These are phyloP conservation scores for Perkinsela sp. DNA, from an alignment of 208 protist species.

Conservation along the genomic window DNA sequence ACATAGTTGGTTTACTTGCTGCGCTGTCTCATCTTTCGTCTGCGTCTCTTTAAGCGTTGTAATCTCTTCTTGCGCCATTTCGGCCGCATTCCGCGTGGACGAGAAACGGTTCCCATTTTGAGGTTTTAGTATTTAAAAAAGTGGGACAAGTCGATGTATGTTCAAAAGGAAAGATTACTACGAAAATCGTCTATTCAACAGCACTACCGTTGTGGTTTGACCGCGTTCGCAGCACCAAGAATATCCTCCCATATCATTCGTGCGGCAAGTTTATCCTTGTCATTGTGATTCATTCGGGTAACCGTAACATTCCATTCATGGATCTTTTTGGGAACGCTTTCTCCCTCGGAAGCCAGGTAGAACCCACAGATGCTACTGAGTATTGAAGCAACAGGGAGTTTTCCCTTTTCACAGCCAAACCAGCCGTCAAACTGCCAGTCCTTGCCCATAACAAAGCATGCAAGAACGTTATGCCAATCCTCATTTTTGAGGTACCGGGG, in stretches of 20 bases:
- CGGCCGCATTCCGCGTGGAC: slow-evolving; percentile 49
- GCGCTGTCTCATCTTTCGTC: slow-evolving; percentile 54
- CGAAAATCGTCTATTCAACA: no score
- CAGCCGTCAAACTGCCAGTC: not conserved
- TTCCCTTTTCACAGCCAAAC: not conserved
- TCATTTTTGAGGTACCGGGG: not conserved
- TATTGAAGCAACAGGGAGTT: not conserved
- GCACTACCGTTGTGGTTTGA: not conserved
- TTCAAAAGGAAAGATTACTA: no score
- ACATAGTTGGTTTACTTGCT: slow-evolving; percentile 68
- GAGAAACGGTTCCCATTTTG: slow-evolving; percentile 21
- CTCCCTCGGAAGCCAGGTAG: not conserved
- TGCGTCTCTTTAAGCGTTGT: slow-evolving; percentile 56
- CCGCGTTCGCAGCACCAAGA: not conserved
- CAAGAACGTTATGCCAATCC: not conserved
- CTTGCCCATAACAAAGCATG: not conserved
- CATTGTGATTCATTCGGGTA: not conserved
- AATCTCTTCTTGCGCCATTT: slow-evolving; percentile 72
- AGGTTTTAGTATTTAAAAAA: no score
- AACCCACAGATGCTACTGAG: not conserved
- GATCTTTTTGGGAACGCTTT: not conserved
- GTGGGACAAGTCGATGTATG: no score
- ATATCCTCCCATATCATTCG: not conserved
- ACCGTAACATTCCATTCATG: not conserved
- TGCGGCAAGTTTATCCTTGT: not conserved